Evolutionary conservation across 164 flowering plant genomes (phyloP).

Genomic region (Tinospora cordifolia): DNA sequence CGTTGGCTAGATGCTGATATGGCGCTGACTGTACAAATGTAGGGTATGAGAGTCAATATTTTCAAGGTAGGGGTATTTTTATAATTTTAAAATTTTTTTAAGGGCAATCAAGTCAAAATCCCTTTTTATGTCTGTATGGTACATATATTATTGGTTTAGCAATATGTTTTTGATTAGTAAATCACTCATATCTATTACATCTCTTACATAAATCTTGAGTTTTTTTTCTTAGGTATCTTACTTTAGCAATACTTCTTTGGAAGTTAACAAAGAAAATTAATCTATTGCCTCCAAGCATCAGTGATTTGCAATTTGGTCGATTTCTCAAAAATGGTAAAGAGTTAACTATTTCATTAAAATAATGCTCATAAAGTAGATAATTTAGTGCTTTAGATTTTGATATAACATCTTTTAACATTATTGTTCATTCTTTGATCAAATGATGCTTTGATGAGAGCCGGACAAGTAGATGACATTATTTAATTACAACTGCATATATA

Average conservation of each 20-base stretch:
- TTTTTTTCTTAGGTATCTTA: conserved; percentile 59
- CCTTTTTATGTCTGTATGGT: too few species aligned
- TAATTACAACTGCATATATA: neutral
- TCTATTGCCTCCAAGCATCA: conserved; percentile 66
- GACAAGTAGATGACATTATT: neutral
- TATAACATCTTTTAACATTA: neutral
- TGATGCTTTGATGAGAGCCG: neutral
- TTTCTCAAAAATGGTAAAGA: conserved; percentile 76
- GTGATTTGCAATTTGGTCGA: conserved; percentile 54
- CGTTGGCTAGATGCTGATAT: too few species aligned
- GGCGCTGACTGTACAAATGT: too few species aligned
- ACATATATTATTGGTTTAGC: neutral
- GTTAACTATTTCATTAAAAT: neutral
- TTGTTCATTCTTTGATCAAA: neutral
- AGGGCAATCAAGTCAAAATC: too few species aligned
- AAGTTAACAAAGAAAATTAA: conserved; percentile 50
- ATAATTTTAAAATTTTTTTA: too few species aligned
- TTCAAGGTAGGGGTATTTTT: too few species aligned
- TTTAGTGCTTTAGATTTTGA: neutral
- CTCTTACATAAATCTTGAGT: neutral
- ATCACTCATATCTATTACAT: neutral
- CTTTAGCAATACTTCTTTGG: conserved; percentile 47
- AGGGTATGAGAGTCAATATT: too few species aligned
- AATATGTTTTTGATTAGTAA: neutral
- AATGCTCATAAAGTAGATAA: neutral